Evolutionary conservation across 805 yeast species (phyloP).

Genomic region (Starmerella apicola): DNA sequence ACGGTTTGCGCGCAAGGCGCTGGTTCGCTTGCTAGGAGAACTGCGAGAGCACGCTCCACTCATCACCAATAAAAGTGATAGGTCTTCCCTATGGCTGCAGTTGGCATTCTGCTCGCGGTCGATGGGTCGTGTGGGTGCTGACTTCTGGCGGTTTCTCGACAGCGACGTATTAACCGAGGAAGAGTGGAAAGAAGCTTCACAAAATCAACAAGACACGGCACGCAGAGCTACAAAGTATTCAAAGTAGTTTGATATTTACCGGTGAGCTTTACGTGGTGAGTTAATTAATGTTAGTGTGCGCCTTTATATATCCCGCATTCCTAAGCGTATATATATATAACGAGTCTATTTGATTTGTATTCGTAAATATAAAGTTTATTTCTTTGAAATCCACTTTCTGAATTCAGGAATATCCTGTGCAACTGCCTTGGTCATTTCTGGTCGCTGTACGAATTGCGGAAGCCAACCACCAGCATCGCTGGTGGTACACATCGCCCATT

Average conservation of each 20-base stretch:
- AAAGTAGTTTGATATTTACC: not conserved
- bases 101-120: slow-evolving; percentile 82
- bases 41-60: slow-evolving; percentile 22
- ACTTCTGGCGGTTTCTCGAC: slow-evolving; percentile 40
- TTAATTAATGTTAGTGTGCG: not conserved
- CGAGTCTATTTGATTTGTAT: not conserved
- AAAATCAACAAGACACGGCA: slow-evolving; percentile 33
- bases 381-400: slow-evolving; percentile 18
- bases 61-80: slow-evolving; percentile 23
- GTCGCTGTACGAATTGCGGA: slow-evolving; percentile 30
- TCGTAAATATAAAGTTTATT: too few relatives aligned
- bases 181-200: slow-evolving; percentile 35
- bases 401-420: slow-evolving; percentile 30
- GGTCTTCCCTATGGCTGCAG: slow-evolving; percentile 48
- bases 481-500: slow-evolving; percentile 32
- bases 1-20: slow-evolving; percentile 23
- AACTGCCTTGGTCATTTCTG: slow-evolving; percentile 24
- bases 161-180: slow-evolving; percentile 23
- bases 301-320: too few relatives aligned
- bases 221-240: slow-evolving; percentile 6
- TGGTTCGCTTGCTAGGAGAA: slow-evolving; percentile 19
- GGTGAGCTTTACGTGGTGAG: not conserved
- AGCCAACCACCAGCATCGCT: slow-evolving; percentile 31
- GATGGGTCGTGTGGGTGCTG: slow-evolving; percentile 55
- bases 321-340: not conserved